Percentiles rank a stretch among this genome's conserved stretches.
Conservation (phyloP, 2,329 filamentous ascomycete genomes). For the Didymellaceae sp. region DNA sequence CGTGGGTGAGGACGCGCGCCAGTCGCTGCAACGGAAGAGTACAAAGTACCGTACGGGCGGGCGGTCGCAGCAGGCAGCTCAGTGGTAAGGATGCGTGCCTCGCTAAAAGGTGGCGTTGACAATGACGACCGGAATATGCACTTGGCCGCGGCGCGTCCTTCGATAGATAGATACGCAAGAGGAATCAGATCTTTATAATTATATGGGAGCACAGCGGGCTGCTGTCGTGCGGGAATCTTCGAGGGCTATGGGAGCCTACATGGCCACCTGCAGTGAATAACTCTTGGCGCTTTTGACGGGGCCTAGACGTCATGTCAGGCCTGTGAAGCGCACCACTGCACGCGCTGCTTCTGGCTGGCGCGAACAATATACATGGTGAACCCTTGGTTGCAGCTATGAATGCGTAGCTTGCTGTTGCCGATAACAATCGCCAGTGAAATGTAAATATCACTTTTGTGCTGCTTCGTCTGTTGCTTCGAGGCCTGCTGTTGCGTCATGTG, state of each 20-base stretch:
- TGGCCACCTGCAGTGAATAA: slow-evolving; percentile 10
- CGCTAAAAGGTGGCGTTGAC: slow-evolving; percentile 46
- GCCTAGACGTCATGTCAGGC: slow-evolving; percentile 13
- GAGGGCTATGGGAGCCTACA: slow-evolving; percentile 11
- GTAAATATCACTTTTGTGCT: slow-evolving; percentile 1
- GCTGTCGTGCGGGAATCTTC: slow-evolving; percentile 6
- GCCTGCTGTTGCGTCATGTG: slow-evolving; percentile 12
- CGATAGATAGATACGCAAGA: background rate
- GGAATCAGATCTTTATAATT: background rate
- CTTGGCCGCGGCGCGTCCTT: slow-evolving; percentile 4
- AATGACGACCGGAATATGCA: slow-evolving; percentile 9
- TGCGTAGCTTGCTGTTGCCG: background rate
- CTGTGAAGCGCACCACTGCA: slow-evolving; percentile 9
- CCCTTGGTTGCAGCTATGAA: no score
- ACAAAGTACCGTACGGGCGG: slow-evolving; percentile 17
- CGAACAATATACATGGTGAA: no score
- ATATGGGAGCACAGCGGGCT: slow-evolving; percentile 8
- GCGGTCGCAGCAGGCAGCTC: slow-evolving; percentile 23
- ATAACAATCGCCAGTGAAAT: background rate
- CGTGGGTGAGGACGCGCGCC: slow-evolving; percentile 25
- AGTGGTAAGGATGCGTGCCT: slow-evolving; percentile 31
- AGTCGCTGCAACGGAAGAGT: slow-evolving; percentile 25
- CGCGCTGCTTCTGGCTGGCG: no score
- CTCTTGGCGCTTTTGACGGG: slow-evolving; percentile 15
- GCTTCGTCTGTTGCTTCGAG: slow-evolving; percentile 4